Evolutionary conservation across 78 protist genomes (phyloP).

Genomic region (Anaeramoeba flamelloides): DNA sequence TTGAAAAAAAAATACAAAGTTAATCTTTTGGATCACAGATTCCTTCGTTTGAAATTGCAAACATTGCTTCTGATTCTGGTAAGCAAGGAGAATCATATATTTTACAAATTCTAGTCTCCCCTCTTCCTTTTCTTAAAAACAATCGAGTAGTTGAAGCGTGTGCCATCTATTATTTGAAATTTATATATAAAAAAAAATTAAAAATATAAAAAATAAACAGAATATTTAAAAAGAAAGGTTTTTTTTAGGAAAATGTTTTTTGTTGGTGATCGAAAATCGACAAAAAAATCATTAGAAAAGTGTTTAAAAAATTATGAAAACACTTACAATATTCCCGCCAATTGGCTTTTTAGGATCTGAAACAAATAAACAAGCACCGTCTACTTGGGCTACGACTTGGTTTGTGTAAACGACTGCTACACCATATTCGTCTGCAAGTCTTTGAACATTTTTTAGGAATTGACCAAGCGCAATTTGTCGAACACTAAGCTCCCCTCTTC

Average conservation of each 20-base stretch:
- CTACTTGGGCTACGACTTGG: slow-evolving; percentile 92
- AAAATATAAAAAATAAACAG: too few species aligned
- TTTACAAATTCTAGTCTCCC: slow-evolving; percentile 16
- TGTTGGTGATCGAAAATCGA: too few species aligned
- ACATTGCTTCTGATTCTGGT: slow-evolving; percentile 26
- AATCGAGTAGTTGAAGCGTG: slow-evolving; percentile 93
- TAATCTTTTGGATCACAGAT: slow-evolving; percentile 9
- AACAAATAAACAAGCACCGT: slow-evolving; percentile 44
- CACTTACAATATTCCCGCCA: too few species aligned
- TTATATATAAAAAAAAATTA: too few species aligned
- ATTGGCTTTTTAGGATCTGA: slow-evolving; percentile 25
- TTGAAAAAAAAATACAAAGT: neutral
- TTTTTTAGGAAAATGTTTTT: too few species aligned
- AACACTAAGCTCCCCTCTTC: slow-evolving; percentile 89
- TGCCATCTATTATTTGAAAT: too few species aligned
- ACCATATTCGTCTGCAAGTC: slow-evolving; percentile 90
- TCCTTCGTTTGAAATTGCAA: slow-evolving; percentile 12
- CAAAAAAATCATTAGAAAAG: too few species aligned
- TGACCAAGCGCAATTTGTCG: slow-evolving; percentile 89
- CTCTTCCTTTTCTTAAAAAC: slow-evolving; percentile 15
- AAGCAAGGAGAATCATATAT: slow-evolving; percentile 15
- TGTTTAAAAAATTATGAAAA: too few species aligned
- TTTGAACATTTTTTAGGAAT: slow-evolving; percentile 70
- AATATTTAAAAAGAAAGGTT: too few species aligned
- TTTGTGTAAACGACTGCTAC: slow-evolving; percentile 94